A percentile compares a stretch with the other conserved stretches of the same genome.
Evolutionary conservation across 1,284 basidiomycete genomes (phyloP).

Genomic region (Irpex sp.): DNA sequence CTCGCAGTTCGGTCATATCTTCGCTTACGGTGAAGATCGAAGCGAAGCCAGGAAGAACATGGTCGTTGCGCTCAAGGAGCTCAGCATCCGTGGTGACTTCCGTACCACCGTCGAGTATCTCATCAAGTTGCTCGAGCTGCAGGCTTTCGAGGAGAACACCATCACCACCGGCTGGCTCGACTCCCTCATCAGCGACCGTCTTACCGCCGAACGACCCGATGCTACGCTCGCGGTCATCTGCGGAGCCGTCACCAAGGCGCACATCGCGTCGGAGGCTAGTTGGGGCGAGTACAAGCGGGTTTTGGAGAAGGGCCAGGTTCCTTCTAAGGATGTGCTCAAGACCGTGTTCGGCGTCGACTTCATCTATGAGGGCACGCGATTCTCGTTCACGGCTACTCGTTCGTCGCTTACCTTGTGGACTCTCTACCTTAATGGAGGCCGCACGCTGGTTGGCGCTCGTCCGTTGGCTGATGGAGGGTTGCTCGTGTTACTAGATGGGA

Average conservation of each 20-base stretch:
- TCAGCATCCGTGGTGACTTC: conserved; percentile 99
- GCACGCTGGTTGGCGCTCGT: conserved; percentile 86
- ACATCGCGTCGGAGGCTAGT: conserved; percentile 82
- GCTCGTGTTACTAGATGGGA: conserved; percentile 87
- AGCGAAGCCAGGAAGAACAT: conserved; percentile 97
- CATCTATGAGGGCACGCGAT: conserved; percentile 96
- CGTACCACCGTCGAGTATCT: conserved; percentile 98
- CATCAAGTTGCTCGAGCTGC: conserved; percentile 95
- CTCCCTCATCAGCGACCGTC: conserved; percentile 91
- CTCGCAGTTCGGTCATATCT: conserved; percentile 98
- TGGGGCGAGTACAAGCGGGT: conserved; percentile 93
- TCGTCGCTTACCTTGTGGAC: conserved; percentile 90
- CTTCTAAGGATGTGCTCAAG: conserved; percentile 90
- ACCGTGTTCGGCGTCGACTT: conserved; percentile 98
- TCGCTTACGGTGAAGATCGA: conserved; percentile 97
- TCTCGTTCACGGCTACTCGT: conserved; percentile 94
- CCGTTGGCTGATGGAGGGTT: conserved; percentile 95
- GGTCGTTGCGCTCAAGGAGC: conserved; percentile 98
- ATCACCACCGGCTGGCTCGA: conserved; percentile 99
- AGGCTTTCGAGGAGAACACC: conserved; percentile 95
- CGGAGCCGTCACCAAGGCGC: conserved; percentile 94
- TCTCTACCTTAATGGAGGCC: conserved; percentile 93
- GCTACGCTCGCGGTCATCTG: conserved; percentile 91
- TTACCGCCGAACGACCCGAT: conserved; percentile 97
- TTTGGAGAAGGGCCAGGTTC: conserved; percentile 97